Evolutionary conservation across 2,329 filamentous ascomycete species (phyloP), one percentile per base, ranked within the genome.

Genomic region (Hortaea sp.): DNA sequence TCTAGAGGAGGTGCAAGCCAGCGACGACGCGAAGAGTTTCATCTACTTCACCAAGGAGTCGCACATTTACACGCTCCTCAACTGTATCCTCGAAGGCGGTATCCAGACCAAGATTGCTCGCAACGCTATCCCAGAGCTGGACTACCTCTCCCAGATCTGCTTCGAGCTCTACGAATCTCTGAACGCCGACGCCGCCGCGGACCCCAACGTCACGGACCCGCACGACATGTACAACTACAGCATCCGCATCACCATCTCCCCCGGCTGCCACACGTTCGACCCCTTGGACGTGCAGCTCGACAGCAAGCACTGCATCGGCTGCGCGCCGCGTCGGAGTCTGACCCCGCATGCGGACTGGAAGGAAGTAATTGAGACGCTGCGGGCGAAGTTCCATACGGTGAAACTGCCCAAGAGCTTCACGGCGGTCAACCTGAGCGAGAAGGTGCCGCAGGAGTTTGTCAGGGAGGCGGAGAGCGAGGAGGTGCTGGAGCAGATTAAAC

Each of bases 21-120:
- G 87, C 0, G 84, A 90, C 44, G 86, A 94, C 55, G 88, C 89
- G 39, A 95, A 95, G 63, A 90, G 85, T 1, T 97, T 97, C 72
- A 87, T 97, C 68, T 98, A 98, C 70, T 98, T 98, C 67, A 98
- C 92, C 53, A 98, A 98, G 67, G 92, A 98, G 68, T 95, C 88
- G 0, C 92, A 98, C 65, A 95, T 98, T 53, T 98, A 98, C 70
- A 98, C 92, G 5, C 77, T 98, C 5, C 78, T 98, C 48, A 98
- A 98, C 66, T 97, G 90, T 65, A 97, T 98, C 56, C 78, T 98
- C 28, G 92, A 98, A 65, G 92, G 94, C 50, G 94, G 92, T 29
- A 86, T 98, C 54, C 85, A 94, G 62, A 95, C 90, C 27, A 98
- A 98, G 71, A 97, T 98, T 61, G 85, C 88, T 57, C 84, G 94